Conservation (phyloP, 2,329 filamentous ascomycete species). For the Colletotrichum orchidophilum region DNA sequence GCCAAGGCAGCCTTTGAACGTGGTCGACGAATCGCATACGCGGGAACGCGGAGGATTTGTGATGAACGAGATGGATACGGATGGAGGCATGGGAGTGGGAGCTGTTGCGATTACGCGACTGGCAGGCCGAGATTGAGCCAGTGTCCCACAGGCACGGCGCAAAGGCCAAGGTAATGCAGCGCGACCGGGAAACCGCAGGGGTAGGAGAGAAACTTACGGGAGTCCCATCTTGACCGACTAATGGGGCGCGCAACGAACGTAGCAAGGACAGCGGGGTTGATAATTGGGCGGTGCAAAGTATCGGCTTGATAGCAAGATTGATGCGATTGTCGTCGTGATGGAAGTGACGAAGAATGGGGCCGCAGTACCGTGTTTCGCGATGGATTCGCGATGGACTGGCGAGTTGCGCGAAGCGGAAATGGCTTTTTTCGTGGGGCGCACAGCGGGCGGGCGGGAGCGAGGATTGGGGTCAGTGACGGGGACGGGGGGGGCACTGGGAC, state of each 20-base stretch:
- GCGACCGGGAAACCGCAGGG: conserved; percentile 8
- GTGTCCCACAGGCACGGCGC: conserved; percentile 22
- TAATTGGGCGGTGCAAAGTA: not conserved
- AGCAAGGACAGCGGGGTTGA: not conserved
- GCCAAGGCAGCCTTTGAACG: not conserved
- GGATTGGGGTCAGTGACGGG: conserved; percentile 21
- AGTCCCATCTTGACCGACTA: conserved; percentile 52
- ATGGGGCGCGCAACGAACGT: not conserved
- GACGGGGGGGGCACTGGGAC: conserved; percentile 20
- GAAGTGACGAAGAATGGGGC: conserved; percentile 5
- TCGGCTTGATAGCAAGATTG: not conserved
- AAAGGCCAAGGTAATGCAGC: conserved; percentile 16
- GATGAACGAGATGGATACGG: not conserved
- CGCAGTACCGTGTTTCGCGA: conserved; percentile 17
- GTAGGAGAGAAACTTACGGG: conserved; percentile 50
- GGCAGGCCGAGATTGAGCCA: conserved; percentile 32
- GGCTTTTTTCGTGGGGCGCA: conserved; percentile 21
- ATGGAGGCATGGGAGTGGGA: conserved; percentile 13
- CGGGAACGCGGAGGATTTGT: not conserved
- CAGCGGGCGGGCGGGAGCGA: not conserved
- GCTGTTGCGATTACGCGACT: conserved; percentile 21
- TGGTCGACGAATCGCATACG: not conserved
- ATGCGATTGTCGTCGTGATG: conserved; percentile 4
- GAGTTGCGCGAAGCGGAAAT: conserved; percentile 22
- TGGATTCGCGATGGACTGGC: conserved; percentile 20